Percentiles rank a stretch among this genome's conserved stretches.
These are phyloP conservation scores for Calvatia gigantea DNA, from an alignment of 768 basidiomycete species.

Conservation along the genomic window DNA sequence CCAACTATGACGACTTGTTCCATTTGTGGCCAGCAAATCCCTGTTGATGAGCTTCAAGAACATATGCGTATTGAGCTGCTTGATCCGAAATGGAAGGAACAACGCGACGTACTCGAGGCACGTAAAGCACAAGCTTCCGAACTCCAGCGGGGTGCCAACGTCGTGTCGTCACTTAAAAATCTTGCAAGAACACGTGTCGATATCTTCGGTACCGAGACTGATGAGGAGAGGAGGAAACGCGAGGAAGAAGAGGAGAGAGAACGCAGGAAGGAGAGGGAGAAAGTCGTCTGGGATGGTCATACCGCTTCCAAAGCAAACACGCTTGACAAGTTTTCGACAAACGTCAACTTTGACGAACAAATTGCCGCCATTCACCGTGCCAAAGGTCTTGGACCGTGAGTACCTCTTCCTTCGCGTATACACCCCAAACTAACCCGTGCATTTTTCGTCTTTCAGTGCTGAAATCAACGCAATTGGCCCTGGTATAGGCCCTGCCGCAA, in stretches of 20 bases:
- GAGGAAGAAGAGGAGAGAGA: conserved; percentile 86
- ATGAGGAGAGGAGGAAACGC: conserved; percentile 83
- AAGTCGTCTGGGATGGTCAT: conserved; percentile 98
- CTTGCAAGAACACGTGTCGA: conserved; percentile 96
- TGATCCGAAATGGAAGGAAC: conserved; percentile 98
- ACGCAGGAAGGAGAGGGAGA: conserved; percentile 85
- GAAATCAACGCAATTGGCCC: conserved; percentile 80
- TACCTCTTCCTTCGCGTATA: conserved; percentile 19
- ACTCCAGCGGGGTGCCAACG: conserved; percentile 87
- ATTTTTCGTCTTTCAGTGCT: conserved; percentile 40
- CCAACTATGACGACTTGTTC: conserved; percentile 82
- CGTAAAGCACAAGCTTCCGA: conserved; percentile 89
- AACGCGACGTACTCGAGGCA: conserved; percentile 83
- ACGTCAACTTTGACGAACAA: conserved; percentile 96
- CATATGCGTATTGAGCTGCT: conserved; percentile 98
- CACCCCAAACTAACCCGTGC: conserved; percentile 14
- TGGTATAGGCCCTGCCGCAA: conserved; percentile 81
- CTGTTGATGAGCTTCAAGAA: conserved; percentile 93
- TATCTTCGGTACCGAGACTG: conserved; percentile 92
- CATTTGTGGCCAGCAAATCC: conserved; percentile 94
- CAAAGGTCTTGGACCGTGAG: conserved; percentile 85
- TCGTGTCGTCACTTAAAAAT: conserved; percentile 88
- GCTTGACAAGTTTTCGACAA: conserved; percentile 88
- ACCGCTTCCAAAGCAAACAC: conserved; percentile 91
- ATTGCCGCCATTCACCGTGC: conserved; percentile 95